Base-by-base conservation (phyloP, 2,329 filamentous ascomycete species). In the Lasiodiplodia citricola region DNA sequence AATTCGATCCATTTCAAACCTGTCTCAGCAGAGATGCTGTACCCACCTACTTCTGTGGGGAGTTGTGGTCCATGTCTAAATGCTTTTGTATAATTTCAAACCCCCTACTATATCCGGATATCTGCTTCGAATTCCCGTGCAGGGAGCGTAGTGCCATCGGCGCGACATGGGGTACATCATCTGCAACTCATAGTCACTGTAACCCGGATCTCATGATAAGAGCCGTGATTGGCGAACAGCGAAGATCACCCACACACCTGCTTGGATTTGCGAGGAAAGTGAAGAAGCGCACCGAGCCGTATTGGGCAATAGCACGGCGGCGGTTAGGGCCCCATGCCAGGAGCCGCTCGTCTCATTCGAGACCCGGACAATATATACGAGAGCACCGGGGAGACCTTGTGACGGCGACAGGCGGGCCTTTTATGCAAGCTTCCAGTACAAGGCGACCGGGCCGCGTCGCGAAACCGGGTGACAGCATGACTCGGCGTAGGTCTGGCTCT, bases 291-390 rank as follows among this genome's bases (percentile, higher is more conserved):
- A 31, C 37, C 14, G n/a, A 21, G 44, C 60, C 37, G 31, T 14
- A 54, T 64, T 64, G 44, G 60, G 58, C 2, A 14, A 52, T 64
- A 64, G 60, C 10, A 52, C 18, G 6, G 28, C 60, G 47, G n/a
- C 60, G 31, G 60, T 31, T 16, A 18, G 16, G 25, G 23, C 47
- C 57, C 60, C 60, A 64, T 64, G 60, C 47, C 25, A 21, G 31
- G n/a, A 52, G 60, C 44, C 11, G 18, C 8, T 25, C 28, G n/a
- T 23, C 44, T 54, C 60, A 64, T 64, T 54, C 47, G 47, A 37
- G 28, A 25, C 18, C n/a, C 35, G n/a, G 60, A n/a, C 16, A n/a
- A 41, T 25, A 64, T 64, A 64, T 64, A 64, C 60, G 60, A 64
- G 41, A 47, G 28, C 60, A 41, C 58, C 58, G n/a, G 23, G 47